Evolutionary conservation across 495 filamentous ascomycete species (phyloP), one percentile per base, ranked within the genome.

Genomic region (Amphirosellinia nigrospora): DNA sequence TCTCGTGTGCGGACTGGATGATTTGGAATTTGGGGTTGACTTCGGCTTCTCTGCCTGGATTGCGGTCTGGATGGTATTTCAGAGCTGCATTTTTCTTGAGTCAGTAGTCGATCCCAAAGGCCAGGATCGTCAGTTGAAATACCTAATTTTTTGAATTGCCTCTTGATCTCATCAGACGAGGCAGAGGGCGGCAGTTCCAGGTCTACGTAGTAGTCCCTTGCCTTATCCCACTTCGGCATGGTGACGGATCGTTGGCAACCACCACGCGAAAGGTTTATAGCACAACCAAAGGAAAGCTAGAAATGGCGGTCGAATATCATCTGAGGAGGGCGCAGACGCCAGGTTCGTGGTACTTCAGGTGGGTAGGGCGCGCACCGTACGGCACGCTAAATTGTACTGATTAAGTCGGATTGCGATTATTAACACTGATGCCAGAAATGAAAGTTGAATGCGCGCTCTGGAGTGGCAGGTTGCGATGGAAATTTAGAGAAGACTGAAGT

Each of bases 61-160:
- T 97, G 52, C 94, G 89, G 77, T 98, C 94, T 8, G 94, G 94
- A 75, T 98, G 94, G 73, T 90, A 96, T 74, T 89, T 90, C 32
- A 96, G 85, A 41, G 94, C 94, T 95, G 71, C 7, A 30, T 30
- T 34, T 7, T n/a, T n/a, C n/a, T n/a, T n/a, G n/a, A n/a, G 21
- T 70, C 71, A 74, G 73, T 23, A 52, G 5, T 26, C 11, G 9
- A 43, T 45, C 23, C 41, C n/a, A 26, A 5, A 2, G 28, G 38
- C 19, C 11, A 23, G 36, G 3, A 26, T 13, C 3, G 28, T 26
- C 23, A 32, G 53, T n/a, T 21, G 34, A 10, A 45, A 41, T 82
- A 94, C 92, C 92, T 73, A 97, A 85, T 79, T 93, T 94, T 73
- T 89, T 87, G 82, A 94, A 98, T 73, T 94, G 91, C 81, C 89